Base-by-base conservation (phyloP, 2,329 filamentous ascomycete species). In the Knufia petricola region DNA sequence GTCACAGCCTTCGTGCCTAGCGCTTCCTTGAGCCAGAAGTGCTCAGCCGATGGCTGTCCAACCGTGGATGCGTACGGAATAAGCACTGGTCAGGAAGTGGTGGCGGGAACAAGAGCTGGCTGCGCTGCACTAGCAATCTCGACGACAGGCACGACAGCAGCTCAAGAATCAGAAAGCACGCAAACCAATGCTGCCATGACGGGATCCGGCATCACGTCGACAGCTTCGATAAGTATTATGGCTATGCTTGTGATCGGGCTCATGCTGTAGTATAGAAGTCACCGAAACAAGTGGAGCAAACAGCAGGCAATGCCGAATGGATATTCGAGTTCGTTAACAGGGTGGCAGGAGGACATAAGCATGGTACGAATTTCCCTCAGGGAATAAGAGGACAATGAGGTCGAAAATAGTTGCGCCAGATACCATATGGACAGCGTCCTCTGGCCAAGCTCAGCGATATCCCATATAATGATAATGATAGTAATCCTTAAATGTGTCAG, bases 1-100 rank as follows among this genome's bases (percentile, higher is more conserved):
- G 17, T 50, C 28, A 46, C 34, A 28, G 32, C 51, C 2, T 53
- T 53, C 34, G 51, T 53, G 2, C 51, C 51, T 2, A 38, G 40
- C 28, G 21, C 23, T 4, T 20, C 41, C 4, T 36, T 53, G 19
- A 39, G 19, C 20, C 23, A 50, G n/a, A 42, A 28, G 34, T 53
- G 51, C 41, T 38, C 36, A 21, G 44, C 19, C 13, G 19, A 26
- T 21, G 51, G 49, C 3, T 53, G 51, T 23, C 17, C 10, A 8
- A 21, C 20, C 7, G 44, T 20, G 7, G 17, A 28, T 3, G 32
- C 3, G 31, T 47, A 47, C 20, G 34, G 44, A 8, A 15, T 39
- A 6, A 47, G 32, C 23, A 38, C 44, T 4, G 44, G 31, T 26
- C 44, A 47, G 26, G 44, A 38, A 28, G 44, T 26, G 20, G 32